Evolutionary conservation across 2,329 filamentous ascomycete species (phyloP), one percentile per base, ranked within the genome.

Genomic region (Xylariaceae sp.): DNA sequence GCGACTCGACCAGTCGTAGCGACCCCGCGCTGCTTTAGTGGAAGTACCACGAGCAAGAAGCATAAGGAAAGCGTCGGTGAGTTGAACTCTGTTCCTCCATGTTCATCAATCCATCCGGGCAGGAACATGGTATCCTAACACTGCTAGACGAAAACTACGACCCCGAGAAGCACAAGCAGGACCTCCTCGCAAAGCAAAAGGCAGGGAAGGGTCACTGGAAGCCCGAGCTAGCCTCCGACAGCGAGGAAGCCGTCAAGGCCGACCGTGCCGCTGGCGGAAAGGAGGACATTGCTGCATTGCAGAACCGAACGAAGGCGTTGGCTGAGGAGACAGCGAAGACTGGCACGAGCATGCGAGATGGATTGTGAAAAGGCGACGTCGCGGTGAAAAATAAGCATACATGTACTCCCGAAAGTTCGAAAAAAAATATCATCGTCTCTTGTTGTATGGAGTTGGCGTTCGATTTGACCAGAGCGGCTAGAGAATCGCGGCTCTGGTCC

Each of bases 231-330:
- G 89, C 90, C 2, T 89, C 86, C 53, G 85, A 90, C 74, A 89
- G 87, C 74, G 90, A 95, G 78, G 88, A 89, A 73, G 84, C 84
- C 67, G 80, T 94, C 74, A 87, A 83, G 77, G 88, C 85, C 47
- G 88, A 88, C 71, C 82, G 82, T 0, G 60, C 63, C 60, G 44
- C 66, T n/a, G 74, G 77, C 60, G 7, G 7, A 15, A 50, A 52
- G 4, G 73, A 78, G 53, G 73, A 80, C 64, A 74, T 82, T 47
- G 62, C 75, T 63, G 68, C 74, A 55, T 69, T 88, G 73, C 81
- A 87, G 75, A 76, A 87, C 70, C 77, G 80, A 71, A 87, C 85
- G 34, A 84, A 84, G 75, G 68, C 73, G 62, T 66, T 77, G 53
- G 78, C 82, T 56, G 75, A 82, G 71, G 76, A 83, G 71, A 77